These are phyloP conservation scores for Viola pubescens DNA, from an alignment of 441 rosid species.

Conservation along the genomic window DNA sequence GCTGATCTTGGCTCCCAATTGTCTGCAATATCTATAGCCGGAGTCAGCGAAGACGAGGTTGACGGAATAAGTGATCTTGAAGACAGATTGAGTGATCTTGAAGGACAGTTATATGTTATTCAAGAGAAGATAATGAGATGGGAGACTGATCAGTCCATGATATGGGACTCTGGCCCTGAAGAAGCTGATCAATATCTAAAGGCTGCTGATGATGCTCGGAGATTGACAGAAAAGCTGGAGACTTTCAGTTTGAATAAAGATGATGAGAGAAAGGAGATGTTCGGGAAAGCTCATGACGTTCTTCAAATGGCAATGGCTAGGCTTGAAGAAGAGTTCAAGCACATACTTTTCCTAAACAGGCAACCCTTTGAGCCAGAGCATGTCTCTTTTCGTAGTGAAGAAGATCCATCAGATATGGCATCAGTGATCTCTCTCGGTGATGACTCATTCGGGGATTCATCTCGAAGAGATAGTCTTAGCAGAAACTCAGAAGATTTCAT, in stretches of 20 bases:
- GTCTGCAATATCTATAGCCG: constrained; percentile 31
- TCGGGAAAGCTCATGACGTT: constrained; percentile 60
- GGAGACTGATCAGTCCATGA: constrained; percentile 67
- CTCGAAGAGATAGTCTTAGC: constrained; percentile 47
- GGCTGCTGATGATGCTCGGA: constrained; percentile 47
- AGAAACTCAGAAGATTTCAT: constrained; percentile 41
- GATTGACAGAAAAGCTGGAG: constrained; percentile 47
- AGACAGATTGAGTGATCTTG: constrained; percentile 22
- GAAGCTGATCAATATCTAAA: constrained; percentile 47
- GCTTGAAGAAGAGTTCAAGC: constrained; percentile 79
- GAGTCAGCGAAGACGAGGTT: constrained; percentile 20
- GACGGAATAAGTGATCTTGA: constrained; percentile 36
- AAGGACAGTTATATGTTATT: constrained; percentile 38
- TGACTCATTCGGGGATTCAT: constrained; percentile 54
- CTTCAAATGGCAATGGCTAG: constrained; percentile 83
- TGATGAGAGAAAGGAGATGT: constrained; percentile 30
- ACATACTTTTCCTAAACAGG: constrained; percentile 58
- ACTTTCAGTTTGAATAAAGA: constrained; percentile 19
- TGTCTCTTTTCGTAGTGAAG: constrained; percentile 58
- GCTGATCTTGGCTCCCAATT: constrained; percentile 54
- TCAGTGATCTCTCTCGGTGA: constrained; percentile 46
- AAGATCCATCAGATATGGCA: constrained; percentile 36
- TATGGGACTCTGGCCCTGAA: constrained; percentile 59
- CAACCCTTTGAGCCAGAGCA: constrained; percentile 63
- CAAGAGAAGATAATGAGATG: constrained; percentile 60